Percentiles rank a stretch among this genome's conserved stretches.
Conservation (phyloP, 2,329 filamentous ascomycete species). For the Alternaria gansuensis region DNA sequence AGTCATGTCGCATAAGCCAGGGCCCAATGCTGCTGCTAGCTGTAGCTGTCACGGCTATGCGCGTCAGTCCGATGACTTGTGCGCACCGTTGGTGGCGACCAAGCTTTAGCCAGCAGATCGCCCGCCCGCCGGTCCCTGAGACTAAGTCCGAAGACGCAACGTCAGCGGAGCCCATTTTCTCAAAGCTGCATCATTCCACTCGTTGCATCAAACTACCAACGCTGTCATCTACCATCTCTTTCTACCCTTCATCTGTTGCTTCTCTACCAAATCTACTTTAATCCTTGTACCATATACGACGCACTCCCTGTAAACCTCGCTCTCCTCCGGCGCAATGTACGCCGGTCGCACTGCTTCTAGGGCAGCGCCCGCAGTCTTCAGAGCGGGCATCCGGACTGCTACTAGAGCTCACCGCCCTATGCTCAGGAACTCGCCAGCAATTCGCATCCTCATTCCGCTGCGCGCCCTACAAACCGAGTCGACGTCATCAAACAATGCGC, state of each 20-base stretch:
- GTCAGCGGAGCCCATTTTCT: conserved; percentile 22
- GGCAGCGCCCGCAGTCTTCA: conserved; percentile 59
- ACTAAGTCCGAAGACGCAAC: conserved; percentile 18
- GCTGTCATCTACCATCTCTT: conserved; percentile 12
- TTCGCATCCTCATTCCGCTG: conserved; percentile 66
- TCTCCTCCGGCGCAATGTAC: conserved; percentile 55
- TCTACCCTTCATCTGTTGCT: conserved; percentile 21
- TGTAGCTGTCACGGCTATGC: conserved; percentile 11
- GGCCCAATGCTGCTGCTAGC: not conserved
- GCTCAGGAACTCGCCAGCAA: conserved; percentile 63
- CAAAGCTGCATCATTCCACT: conserved; percentile 27
- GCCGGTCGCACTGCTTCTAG: conserved; percentile 56
- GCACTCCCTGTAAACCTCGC: conserved; percentile 24
- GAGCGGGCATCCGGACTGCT: conserved; percentile 55
- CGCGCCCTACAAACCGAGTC: conserved; percentile 66
- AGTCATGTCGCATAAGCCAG: not conserved
- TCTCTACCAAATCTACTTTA: conserved; percentile 15
- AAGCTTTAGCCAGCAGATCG: conserved; percentile 30
- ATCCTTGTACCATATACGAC: conserved; percentile 20
- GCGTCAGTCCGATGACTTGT: conserved; percentile 6
- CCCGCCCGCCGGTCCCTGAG: conserved; percentile 25
- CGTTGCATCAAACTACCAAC: conserved; percentile 17
- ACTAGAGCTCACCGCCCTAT: conserved; percentile 55
- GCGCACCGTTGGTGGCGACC: conserved; percentile 26
- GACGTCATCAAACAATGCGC: conserved; percentile 57